A percentile compares a stretch with the other conserved stretches of the same genome.
Evolutionary conservation across 257 asterid genomes (phyloP).

Genomic region (Salvia miltiorrhiza): DNA sequence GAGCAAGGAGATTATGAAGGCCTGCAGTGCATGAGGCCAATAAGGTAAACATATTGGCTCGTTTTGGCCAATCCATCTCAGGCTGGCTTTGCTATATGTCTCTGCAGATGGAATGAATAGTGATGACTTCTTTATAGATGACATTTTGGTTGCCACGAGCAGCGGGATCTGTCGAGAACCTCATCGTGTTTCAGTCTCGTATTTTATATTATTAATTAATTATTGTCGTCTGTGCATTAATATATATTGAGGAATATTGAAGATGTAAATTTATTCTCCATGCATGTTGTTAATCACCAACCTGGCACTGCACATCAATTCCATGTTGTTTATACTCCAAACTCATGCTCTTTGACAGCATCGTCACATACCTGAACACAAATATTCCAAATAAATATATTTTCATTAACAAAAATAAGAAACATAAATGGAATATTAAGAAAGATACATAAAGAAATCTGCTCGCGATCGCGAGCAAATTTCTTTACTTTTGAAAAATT

Average conservation of each 20-base stretch:
- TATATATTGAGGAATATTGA: too few species aligned
- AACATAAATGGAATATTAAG: too few species aligned
- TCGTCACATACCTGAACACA: conserved; percentile 28
- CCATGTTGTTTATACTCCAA: conserved; percentile 35
- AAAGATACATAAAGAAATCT: too few species aligned
- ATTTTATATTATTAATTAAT: too few species aligned
- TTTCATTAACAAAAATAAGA: too few species aligned
- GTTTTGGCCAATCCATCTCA: conserved; percentile 28
- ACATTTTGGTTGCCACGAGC: conserved; percentile 39
- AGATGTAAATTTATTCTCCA: too few species aligned
- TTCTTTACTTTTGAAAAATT: too few species aligned
- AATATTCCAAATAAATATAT: not conserved
- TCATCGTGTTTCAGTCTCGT: not conserved
- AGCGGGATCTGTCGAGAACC: conserved; percentile 23
- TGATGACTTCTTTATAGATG: conserved; percentile 27
- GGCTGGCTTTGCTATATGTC: conserved; percentile 30
- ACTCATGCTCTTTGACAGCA: conserved; percentile 32
- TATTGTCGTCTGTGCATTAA: too few species aligned
- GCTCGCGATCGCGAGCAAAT: too few species aligned
- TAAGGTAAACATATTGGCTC: conserved; percentile 29
- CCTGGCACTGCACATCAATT: conserved; percentile 38
- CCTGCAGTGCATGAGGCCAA: conserved; percentile 38
- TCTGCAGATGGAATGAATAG: conserved; percentile 31
- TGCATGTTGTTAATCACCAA: too few species aligned
- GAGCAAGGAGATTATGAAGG: conserved; percentile 8